Evolutionary conservation across 73 alveolate genomes (phyloP).

Genomic region (Chromera velia): DNA sequence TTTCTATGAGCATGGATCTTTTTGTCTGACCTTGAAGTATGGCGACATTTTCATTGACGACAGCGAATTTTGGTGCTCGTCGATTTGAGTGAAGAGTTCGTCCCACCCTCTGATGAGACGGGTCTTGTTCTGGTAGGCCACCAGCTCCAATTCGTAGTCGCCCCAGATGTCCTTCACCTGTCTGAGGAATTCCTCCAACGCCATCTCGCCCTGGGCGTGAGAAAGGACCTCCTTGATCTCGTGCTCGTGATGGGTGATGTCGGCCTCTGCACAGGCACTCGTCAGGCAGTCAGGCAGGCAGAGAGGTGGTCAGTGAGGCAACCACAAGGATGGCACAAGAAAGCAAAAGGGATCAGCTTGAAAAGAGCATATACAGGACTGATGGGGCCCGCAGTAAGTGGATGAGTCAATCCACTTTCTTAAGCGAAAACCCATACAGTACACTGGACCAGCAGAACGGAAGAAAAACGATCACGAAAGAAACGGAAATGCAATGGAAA

Average conservation of each 20-base stretch:
- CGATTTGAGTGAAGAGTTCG: constrained; percentile 89
- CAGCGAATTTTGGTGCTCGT: constrained; percentile 91
- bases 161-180: constrained; percentile 34
- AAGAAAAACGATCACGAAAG: no score
- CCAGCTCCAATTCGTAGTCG: constrained; percentile 81
- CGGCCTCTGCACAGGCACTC: constrained; percentile 71
- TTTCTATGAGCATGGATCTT: background rate
- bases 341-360: no score
- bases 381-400: no score
- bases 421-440: no score
- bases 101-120: constrained; percentile 96
- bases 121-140: constrained; percentile 90
- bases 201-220: constrained; percentile 92
- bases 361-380: no score
- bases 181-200: constrained; percentile 81
- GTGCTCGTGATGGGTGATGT: constrained; percentile 67
- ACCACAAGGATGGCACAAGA: no score
- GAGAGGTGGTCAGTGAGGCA: constrained; percentile 4
- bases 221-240: constrained; percentile 75
- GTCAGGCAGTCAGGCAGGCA: constrained; percentile 59
- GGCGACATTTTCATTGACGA: constrained; percentile 98
- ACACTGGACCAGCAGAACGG: no score
- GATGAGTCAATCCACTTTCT: no score
- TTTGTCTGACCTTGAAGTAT: constrained; percentile 76
- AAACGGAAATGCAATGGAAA: no score